These are phyloP conservation scores for Calonectria henricotiae DNA, from an alignment of 2,329 filamentous ascomycete genomes.

Conservation along the genomic window DNA sequence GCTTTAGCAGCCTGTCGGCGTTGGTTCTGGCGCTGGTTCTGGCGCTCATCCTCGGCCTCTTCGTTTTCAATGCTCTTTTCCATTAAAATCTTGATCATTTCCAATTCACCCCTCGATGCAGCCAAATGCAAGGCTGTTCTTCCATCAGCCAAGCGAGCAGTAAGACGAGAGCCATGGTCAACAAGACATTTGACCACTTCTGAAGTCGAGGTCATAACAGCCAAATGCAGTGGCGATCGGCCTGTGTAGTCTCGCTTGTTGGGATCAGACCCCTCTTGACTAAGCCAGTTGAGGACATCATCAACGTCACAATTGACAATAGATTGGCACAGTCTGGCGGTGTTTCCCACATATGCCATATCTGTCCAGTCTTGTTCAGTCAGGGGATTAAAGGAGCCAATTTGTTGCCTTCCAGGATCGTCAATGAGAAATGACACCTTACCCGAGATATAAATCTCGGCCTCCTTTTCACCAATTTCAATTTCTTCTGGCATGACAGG, in stretches of 20 bases:
- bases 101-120: constrained; percentile 77
- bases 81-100: constrained; percentile 82
- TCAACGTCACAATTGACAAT: constrained; percentile 84
- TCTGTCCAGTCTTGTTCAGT: constrained; percentile 90
- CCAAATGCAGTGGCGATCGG: constrained; percentile 84
- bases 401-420: constrained; percentile 83
- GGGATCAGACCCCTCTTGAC: constrained; percentile 78
- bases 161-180: constrained; percentile 80
- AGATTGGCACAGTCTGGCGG: constrained; percentile 82
- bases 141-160: constrained; percentile 84
- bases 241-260: constrained; percentile 86
- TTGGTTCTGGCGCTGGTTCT: constrained; percentile 64
- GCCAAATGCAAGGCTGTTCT: constrained; percentile 88
- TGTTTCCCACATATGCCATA: constrained; percentile 91
- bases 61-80: constrained; percentile 83
- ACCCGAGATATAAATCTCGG: constrained; percentile 83
- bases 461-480: constrained; percentile 80
- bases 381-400: constrained; percentile 83
- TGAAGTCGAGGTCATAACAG: constrained; percentile 77
- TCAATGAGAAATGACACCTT: constrained; percentile 83
- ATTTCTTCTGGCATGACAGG: constrained; percentile 81
- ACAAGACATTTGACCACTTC: constrained; percentile 82
- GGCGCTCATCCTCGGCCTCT: constrained; percentile 75
- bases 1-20: constrained; percentile 43
- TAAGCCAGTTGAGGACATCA: constrained; percentile 79